These are phyloP conservation scores for Wickerhamiella occidentalis DNA, from an alignment of 805 yeast species.

Conservation along the genomic window DNA sequence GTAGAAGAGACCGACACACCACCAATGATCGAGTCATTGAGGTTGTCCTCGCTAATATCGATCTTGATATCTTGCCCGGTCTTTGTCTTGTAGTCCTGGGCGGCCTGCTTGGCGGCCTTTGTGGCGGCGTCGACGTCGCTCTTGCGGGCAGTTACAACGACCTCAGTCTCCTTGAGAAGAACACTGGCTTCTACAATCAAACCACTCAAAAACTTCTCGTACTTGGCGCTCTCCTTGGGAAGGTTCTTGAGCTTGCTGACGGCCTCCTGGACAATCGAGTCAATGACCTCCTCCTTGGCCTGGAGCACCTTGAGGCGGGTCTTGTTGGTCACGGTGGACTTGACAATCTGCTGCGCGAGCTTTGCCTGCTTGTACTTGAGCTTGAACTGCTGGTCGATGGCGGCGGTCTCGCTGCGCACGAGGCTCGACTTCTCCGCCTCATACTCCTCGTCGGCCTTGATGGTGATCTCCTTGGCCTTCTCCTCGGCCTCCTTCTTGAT, in stretches of 20 bases:
- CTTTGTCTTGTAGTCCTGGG: constrained; percentile 48
- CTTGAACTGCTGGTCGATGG: constrained; percentile 71
- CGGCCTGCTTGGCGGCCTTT: constrained; percentile 46
- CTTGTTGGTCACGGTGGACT: constrained; percentile 90
- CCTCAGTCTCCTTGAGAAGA: constrained; percentile 60
- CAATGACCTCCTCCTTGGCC: constrained; percentile 72
- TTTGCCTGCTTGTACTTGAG: constrained; percentile 81
- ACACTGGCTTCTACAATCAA: constrained; percentile 60
- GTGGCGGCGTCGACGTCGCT: constrained; percentile 49
- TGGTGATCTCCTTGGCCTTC: constrained; percentile 88
- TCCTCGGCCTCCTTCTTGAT: constrained; percentile 98
- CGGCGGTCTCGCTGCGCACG: constrained; percentile 82
- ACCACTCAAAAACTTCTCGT: constrained; percentile 58
- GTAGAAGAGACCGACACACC: constrained; percentile 67
- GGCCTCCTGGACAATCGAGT: constrained; percentile 61
- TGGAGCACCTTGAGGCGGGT: constrained; percentile 82
- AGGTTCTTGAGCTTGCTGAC: constrained; percentile 46
- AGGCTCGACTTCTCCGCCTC: constrained; percentile 94
- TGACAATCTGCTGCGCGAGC: constrained; percentile 87
- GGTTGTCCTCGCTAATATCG: constrained; percentile 44
- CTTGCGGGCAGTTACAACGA: constrained; percentile 54
- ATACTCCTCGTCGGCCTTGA: constrained; percentile 97
- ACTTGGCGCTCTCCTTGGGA: constrained; percentile 43
- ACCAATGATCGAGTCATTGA: constrained; percentile 61
- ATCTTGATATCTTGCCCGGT: constrained; percentile 47